Conservation (phyloP, 768 basidiomycete species). For the Mrakia blollopis region DNA sequence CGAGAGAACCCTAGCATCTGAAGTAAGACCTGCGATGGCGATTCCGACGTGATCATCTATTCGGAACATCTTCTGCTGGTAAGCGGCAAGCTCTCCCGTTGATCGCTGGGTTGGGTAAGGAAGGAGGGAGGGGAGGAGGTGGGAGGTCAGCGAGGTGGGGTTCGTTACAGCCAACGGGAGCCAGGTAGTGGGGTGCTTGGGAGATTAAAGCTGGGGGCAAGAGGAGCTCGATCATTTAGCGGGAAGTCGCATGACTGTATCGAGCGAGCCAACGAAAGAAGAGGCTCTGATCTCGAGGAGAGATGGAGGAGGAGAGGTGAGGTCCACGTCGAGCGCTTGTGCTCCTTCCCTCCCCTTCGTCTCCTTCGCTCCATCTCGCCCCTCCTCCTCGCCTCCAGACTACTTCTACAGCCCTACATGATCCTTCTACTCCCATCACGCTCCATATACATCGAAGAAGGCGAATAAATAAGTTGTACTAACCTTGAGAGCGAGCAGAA, state of each 20-base stretch:
- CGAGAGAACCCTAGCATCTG: slow-evolving; percentile 96
- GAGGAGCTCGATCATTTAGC: too few relatives aligned
- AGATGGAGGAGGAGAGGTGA: not conserved
- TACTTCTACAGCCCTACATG: not conserved
- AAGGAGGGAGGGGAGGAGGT: slow-evolving; percentile 18
- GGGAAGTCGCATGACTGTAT: too few relatives aligned
- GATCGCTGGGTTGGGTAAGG: slow-evolving; percentile 62
- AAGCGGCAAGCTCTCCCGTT: slow-evolving; percentile 95
- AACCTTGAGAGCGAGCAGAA: slow-evolving; percentile 89
- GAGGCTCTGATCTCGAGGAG: not conserved
- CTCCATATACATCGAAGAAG: not conserved
- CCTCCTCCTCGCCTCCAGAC: not conserved
- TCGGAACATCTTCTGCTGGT: slow-evolving; percentile 99
- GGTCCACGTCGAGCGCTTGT: slow-evolving; percentile 8
- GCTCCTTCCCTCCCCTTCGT: not conserved
- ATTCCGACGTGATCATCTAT: slow-evolving; percentile 99
- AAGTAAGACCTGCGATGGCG: slow-evolving; percentile 97
- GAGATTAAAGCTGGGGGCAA: too few relatives aligned
- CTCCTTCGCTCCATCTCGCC: not conserved
- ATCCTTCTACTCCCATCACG: not conserved
- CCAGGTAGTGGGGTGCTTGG: too few relatives aligned
- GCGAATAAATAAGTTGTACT: slow-evolving; percentile 34
- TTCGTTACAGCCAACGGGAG: too few relatives aligned
- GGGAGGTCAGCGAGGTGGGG: not conserved
- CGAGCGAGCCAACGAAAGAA: too few relatives aligned